Percentiles rank a stretch among this genome's conserved stretches.
These are phyloP conservation scores for Panus rudis DNA, from an alignment of 768 basidiomycete species.

Conservation along the genomic window DNA sequence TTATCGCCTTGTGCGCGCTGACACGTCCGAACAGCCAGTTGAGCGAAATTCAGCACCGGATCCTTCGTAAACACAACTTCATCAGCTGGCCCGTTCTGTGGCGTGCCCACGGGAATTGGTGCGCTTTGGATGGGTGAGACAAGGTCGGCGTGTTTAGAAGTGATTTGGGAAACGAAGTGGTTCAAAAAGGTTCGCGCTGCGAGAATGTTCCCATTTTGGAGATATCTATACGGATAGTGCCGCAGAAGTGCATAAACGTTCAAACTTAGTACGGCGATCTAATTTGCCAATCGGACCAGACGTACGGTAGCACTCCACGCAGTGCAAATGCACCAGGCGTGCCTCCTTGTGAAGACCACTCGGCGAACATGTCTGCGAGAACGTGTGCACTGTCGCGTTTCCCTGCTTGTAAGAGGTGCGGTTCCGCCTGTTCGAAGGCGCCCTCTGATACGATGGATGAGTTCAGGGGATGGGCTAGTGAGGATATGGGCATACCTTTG, in stretches of 20 bases:
- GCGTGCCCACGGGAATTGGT: conserved; percentile 42
- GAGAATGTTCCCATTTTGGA: conserved; percentile 85
- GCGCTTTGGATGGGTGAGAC: conserved; percentile 33
- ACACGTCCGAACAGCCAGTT: conserved; percentile 82
- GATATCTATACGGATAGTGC: conserved; percentile 50
- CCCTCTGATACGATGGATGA: conserved; percentile 46
- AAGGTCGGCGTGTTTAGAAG: conserved; percentile 37
- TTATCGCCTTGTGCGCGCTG: conserved; percentile 80
- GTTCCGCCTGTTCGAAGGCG: conserved; percentile 66
- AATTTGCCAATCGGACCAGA: conserved; percentile 9
- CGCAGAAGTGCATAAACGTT: not conserved
- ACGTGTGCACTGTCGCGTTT: conserved; percentile 83
- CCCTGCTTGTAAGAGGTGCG: conserved; percentile 78
- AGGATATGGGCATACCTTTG: conserved; percentile 51
- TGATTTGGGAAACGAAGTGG: conserved; percentile 63
- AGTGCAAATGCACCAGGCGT: conserved; percentile 72
- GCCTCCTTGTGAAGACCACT: conserved; percentile 60
- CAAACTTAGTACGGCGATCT: not conserved
- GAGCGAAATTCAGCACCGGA: conserved; percentile 77
- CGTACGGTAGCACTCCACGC: conserved; percentile 81
- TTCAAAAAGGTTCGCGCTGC: conserved; percentile 88
- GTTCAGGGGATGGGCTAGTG: not conserved
- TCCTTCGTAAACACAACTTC: conserved; percentile 76
- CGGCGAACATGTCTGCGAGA: conserved; percentile 79
- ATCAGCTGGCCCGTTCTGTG: conserved; percentile 30